Evolutionary conservation across 2,329 filamentous ascomycete genomes (phyloP), one percentile per base, ranked within the genome.

Genomic region (Echinosphaeria canescens): DNA sequence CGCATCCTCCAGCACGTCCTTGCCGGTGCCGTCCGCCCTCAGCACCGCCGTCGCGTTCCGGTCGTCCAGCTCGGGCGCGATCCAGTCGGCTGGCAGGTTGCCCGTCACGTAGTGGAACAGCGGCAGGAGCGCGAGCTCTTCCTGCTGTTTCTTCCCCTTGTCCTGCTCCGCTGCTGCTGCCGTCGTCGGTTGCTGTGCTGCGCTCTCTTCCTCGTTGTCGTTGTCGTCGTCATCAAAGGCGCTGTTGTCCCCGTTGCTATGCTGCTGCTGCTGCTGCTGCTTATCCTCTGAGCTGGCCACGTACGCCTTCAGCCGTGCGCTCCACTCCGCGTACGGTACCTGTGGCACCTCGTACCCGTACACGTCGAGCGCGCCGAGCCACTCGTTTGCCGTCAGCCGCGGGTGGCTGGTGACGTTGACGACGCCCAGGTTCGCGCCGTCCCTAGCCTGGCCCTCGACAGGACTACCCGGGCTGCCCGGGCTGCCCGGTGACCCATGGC

Each of bases 381-480:
- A 91, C 42, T 80, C 61, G 49, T 75, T 80, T 57, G 84, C 73
- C 3, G 67, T 68, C 22, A 88, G 61, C 11, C 80, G 61, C 3
- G 81, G 81, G 44, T 84, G 79, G 3, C 65, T 66, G 2, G 81
- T 90, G 25, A 88, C 71, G 37, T 91, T 80, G 2, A 69, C 62
- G 5, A 91, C 78, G 31, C 62, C 54, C 3, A 58, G 45, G 4
- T n/a, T n/a, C n/a, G n/a, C n/a, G n/a, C n/a, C n/a, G n/a, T n/a
- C n/a, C n/a, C n/a, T n/a, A n/a, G n/a, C n/a, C n/a, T n/a, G n/a
- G n/a, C n/a, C n/a, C n/a, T n/a, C n/a, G n/a, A n/a, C n/a, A n/a
- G n/a, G n/a, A n/a, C n/a, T n/a, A n/a, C n/a, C n/a, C n/a, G n/a
- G n/a, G n/a, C n/a, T n/a, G n/a, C n/a, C n/a, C n/a, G n/a, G n/a